A percentile compares a stretch with the other conserved stretches of the same genome.
These are phyloP conservation scores for Maudiozyma turicensis DNA, from an alignment of 805 yeast species.

Conservation along the genomic window DNA sequence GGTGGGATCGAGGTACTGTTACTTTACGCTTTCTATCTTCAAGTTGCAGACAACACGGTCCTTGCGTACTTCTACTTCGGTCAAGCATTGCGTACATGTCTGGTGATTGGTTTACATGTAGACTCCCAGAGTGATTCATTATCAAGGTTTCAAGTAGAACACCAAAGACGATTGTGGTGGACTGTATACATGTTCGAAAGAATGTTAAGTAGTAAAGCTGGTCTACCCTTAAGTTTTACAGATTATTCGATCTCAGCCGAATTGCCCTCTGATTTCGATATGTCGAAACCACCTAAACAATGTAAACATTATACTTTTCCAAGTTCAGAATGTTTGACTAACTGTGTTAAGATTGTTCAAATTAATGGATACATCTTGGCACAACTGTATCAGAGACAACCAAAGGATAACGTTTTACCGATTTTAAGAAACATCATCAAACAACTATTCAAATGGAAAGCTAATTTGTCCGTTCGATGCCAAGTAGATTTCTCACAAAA, in stretches of 20 bases:
- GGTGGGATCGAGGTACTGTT: constrained; percentile 73
- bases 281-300: constrained; percentile 50
- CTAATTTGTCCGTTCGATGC: constrained; percentile 51
- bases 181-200: constrained; percentile 74
- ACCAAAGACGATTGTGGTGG: constrained; percentile 81
- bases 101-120: constrained; percentile 72
- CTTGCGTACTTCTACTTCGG: constrained; percentile 78
- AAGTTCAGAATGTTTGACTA: constrained; percentile 65
- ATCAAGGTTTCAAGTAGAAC: constrained; percentile 64
- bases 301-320: constrained; percentile 64
- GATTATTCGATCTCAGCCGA: constrained; percentile 76
- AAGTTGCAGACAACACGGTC: constrained; percentile 76
- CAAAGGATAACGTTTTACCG: constrained; percentile 65
- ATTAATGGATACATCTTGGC: constrained; percentile 67
- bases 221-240: constrained; percentile 67
- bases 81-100: constrained; percentile 59
- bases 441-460: constrained; percentile 58
- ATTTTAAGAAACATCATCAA: constrained; percentile 62
- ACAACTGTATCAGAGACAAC: constrained; percentile 63
- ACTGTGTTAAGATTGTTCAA: constrained; percentile 70
- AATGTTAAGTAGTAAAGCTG: constrained; percentile 76
- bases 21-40: constrained; percentile 67
- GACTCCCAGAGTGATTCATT: constrained; percentile 66
- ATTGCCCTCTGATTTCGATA: constrained; percentile 62
- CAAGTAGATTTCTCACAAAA: constrained; percentile 45